A percentile compares a stretch with the other conserved stretches of the same genome.
phyloP scores from a whole-genome alignment of 257 asterid species.

The Jacaranda copaia region DNA sequence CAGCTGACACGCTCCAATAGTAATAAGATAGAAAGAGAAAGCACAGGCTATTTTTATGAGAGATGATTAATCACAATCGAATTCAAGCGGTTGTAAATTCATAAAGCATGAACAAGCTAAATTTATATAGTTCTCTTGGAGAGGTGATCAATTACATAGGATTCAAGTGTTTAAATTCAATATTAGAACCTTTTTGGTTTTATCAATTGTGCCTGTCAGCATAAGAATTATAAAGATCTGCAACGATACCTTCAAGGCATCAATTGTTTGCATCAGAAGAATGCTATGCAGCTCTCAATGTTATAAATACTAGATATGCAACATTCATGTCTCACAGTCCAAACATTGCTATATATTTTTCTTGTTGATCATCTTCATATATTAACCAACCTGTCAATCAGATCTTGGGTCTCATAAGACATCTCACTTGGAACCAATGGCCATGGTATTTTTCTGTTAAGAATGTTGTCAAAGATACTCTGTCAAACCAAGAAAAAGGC shows the following conservation, averaged over 20 bases:
- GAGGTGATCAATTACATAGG: constrained; percentile 10
- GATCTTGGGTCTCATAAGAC: constrained; percentile 82
- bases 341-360: constrained; percentile 3
- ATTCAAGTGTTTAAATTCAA: constrained; percentile 21
- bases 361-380: constrained; percentile 19
- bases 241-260: background rate
- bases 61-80: constrained; percentile 21
- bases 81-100: constrained; percentile 30
- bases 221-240: constrained; percentile 15
- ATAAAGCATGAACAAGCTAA: constrained; percentile 21
- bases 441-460: constrained; percentile 88
- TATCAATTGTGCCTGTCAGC: constrained; percentile 5
- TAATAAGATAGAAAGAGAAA: constrained; percentile 15
- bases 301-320: constrained; percentile 25
- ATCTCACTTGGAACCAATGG: constrained; percentile 82
- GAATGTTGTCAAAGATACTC: constrained; percentile 88
- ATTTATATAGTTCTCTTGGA: background rate
- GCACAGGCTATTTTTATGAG: background rate
- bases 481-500: constrained; percentile 47
- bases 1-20: constrained; percentile 29
- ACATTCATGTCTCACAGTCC: constrained; percentile 20
- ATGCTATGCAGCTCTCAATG: constrained; percentile 31
- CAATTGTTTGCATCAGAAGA: constrained; percentile 13
- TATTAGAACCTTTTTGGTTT: background rate
- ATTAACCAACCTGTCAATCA: constrained; percentile 78